phyloP scores from a whole-genome alignment of 495 filamentous ascomycete species.

The Lepraria neglecta region DNA sequence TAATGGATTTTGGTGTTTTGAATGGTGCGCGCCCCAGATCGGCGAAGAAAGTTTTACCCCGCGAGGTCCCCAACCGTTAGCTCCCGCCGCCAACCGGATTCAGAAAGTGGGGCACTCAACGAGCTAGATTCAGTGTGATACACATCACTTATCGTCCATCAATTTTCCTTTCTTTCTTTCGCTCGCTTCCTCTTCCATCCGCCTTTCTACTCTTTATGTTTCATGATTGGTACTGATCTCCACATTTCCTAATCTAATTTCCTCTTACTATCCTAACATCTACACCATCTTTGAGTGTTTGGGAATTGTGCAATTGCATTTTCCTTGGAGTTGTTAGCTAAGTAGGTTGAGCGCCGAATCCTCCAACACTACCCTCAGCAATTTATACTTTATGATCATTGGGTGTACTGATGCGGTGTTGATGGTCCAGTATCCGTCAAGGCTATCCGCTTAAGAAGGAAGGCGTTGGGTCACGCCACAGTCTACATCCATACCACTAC shows the following conservation, averaged over 20 bases:
- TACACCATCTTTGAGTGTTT: background rate
- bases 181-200: slow-evolving; percentile 1
- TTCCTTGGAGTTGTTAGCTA: background rate
- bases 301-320: too few relatives aligned
- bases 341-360: background rate
- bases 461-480: background rate
- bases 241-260: too few relatives aligned
- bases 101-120: slow-evolving; percentile 10
- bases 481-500: background rate
- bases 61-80: background rate
- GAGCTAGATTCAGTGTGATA: slow-evolving; percentile 8
- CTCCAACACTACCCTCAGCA: background rate
- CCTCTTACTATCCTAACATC: background rate
- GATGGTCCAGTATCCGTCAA: background rate
- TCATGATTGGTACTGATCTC: slow-evolving; percentile 2
- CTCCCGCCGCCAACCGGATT: slow-evolving; percentile 6
- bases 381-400: background rate
- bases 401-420: background rate
- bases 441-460: background rate
- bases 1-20: too few relatives aligned
- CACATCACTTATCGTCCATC: slow-evolving; percentile 15
- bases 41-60: too few relatives aligned
- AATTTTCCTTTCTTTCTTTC: slow-evolving; percentile 9
- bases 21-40: too few relatives aligned
- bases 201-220: background rate